A percentile compares a stretch with the other conserved stretches of the same genome.
Evolutionary conservation across 768 basidiomycete genomes (phyloP).

Genomic region (Lactifluus volemus): DNA sequence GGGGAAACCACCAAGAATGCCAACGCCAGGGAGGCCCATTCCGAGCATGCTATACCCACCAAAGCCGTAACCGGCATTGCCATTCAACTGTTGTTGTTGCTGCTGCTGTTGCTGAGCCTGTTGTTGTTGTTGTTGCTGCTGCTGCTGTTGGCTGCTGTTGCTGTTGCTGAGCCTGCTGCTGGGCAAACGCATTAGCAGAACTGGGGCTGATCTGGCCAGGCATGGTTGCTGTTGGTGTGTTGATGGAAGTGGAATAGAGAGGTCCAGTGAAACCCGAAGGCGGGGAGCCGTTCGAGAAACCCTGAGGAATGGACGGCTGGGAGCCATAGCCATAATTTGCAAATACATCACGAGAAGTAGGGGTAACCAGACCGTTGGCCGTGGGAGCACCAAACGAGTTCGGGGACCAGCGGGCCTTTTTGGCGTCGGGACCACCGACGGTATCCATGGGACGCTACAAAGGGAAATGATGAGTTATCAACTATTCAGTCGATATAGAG

Average conservation of each 20-base stretch:
- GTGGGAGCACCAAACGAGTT: conserved; percentile 37
- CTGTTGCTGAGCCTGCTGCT: conserved; percentile 36
- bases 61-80: conserved; percentile 46
- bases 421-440: conserved; percentile 72
- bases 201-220: conserved; percentile 63
- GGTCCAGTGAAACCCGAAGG: conserved; percentile 42
- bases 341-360: conserved; percentile 57
- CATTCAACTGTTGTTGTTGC: conserved; percentile 12
- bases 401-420: conserved; percentile 88
- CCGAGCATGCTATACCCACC: conserved; percentile 70
- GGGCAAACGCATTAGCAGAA: conserved; percentile 43
- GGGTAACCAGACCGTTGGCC: conserved; percentile 31
- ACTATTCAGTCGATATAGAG: background rate
- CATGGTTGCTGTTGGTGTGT: conserved; percentile 37
- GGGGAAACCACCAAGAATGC: conserved; percentile 60
- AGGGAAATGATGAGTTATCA: background rate
- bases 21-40: conserved; percentile 71
- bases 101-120: conserved; percentile 32
- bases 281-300: conserved; percentile 42
- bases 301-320: conserved; percentile 53
- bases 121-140: conserved; percentile 18
- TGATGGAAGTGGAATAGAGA: conserved; percentile 64
- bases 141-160: conserved; percentile 27
- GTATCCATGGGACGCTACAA: conserved; percentile 78
- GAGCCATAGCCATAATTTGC: conserved; percentile 86